Conservation (phyloP, 1,284 basidiomycete genomes). For the Tetrapyrgos nigripes region DNA sequence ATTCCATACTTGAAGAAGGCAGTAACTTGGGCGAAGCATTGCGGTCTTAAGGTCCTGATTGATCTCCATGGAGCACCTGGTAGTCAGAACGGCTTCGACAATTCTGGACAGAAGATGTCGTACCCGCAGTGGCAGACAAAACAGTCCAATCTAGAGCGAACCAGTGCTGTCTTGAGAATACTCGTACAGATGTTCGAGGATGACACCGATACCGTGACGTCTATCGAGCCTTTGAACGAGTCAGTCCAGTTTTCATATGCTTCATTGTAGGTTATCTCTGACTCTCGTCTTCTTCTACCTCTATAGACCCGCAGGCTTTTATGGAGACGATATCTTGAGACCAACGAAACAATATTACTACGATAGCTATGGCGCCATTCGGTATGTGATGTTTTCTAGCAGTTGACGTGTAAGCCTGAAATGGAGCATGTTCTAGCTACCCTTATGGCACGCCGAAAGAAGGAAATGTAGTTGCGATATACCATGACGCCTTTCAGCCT, state of each 20-base stretch:
- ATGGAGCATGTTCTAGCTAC: constrained; percentile 26
- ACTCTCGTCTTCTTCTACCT: not conserved
- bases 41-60: constrained; percentile 83
- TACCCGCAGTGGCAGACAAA: constrained; percentile 77
- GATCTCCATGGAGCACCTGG: constrained; percentile 88
- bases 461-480: constrained; percentile 70
- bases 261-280: not conserved
- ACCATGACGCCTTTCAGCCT: constrained; percentile 89
- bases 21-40: constrained; percentile 77
- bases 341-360: constrained; percentile 75
- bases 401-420: not conserved
- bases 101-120: constrained; percentile 76
- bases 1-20: constrained; percentile 75
- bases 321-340: constrained; percentile 57
- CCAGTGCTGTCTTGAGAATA: constrained; percentile 70
- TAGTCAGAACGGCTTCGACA: constrained; percentile 89
- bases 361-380: constrained; percentile 78
- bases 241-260: constrained; percentile 39
- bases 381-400: constrained; percentile 47
- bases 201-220: constrained; percentile 63
- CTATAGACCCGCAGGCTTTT: constrained; percentile 81
- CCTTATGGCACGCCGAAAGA: constrained; percentile 64
- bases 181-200: constrained; percentile 68
- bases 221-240: constrained; percentile 83
- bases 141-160: constrained; percentile 73